These are phyloP conservation scores for Danielozyma ontarioensis DNA, from an alignment of 805 yeast genomes.

Conservation along the genomic window DNA sequence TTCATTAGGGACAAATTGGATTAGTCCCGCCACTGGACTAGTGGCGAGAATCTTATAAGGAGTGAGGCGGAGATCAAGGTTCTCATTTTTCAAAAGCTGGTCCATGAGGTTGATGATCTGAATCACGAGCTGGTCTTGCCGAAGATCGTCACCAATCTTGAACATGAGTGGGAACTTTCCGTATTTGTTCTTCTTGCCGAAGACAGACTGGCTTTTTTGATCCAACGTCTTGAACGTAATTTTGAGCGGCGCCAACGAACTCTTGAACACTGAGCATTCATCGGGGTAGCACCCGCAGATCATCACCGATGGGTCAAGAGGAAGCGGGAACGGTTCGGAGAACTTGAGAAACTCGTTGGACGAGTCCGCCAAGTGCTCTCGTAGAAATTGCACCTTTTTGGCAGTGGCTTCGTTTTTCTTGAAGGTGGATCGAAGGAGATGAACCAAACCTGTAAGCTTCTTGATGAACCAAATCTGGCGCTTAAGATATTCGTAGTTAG, in stretches of 20 bases:
- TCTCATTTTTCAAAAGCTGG: slow-evolving; percentile 78
- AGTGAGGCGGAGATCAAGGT: slow-evolving; percentile 77
- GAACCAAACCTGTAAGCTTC: slow-evolving; percentile 60
- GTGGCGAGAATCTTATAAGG: slow-evolving; percentile 92
- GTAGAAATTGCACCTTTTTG: slow-evolving; percentile 65
- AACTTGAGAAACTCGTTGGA: slow-evolving; percentile 35
- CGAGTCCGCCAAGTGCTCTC: slow-evolving; percentile 49
- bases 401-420: slow-evolving; percentile 69
- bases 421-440: slow-evolving; percentile 48
- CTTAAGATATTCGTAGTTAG: slow-evolving; percentile 36
- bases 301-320: slow-evolving; percentile 74
- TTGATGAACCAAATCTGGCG: slow-evolving; percentile 68
- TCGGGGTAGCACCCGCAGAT: slow-evolving; percentile 75
- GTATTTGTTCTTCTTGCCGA: slow-evolving; percentile 27
- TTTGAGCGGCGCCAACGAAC: slow-evolving; percentile 85
- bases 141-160: slow-evolving; percentile 90
- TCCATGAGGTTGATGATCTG: slow-evolving; percentile 92
- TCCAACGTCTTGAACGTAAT: slow-evolving; percentile 61
- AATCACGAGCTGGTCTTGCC: slow-evolving; percentile 96
- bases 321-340: slow-evolving; percentile 61
- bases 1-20: slow-evolving; percentile 91
- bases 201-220: slow-evolving; percentile 17
- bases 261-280: slow-evolving; percentile 82
- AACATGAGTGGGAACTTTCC: slow-evolving; percentile 77
- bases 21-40: slow-evolving; percentile 85